Base-by-base conservation (phyloP, 2,329 filamentous ascomycete genomes). In the Magnaporthiopsis rhizophila region DNA sequence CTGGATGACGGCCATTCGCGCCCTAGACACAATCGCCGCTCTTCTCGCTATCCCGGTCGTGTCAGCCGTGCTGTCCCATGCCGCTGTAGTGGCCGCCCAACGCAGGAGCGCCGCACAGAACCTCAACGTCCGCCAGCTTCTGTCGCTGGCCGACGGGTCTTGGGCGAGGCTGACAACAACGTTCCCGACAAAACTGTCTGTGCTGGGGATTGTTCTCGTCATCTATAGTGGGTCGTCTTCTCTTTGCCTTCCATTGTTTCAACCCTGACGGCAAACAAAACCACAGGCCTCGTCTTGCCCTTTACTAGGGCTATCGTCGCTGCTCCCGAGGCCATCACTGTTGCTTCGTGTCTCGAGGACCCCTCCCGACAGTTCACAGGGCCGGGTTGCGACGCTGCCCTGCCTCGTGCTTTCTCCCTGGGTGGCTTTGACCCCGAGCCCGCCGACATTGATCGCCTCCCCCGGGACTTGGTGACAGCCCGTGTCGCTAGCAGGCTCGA, bases 41-140 rank as follows among this genome's bases (percentile, higher is more conserved):
- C 56, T 64, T 15, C 66, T 67, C 59, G 60, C 64, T 36, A 24
- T 67, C 56, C 67, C 67, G 59, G 45, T 65, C 63, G 58, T 67
- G 28, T 63, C 63, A 38, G 57, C 61, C 36, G 56, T 65, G 21
- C 59, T 65, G 4, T 64, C 65, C 24, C 36, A 64, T 32, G 65
- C 65, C 38, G 65, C 65, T 12, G 65, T 63, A 9, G 63, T 57
- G 7, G 58, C 58, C 34, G 45, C 65, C 9, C 65, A 64, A 18
- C 60, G 63, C 13, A 60, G 58, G 21, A 63, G 58, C 36, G 38
- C 38, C 2, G 30, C 26, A 36, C 53, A 65, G 26, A 63, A 24
- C n/a, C 36, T 66, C 36, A 65, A 57, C 45, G 57, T 58, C 15
- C 50, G 58, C 24, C 38, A 66, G 63, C 58, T 66, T 21, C 62